Percentiles rank a stretch among this genome's conserved stretches.
These are phyloP conservation scores for Globisporangium lucens DNA, from an alignment of 352 stramenopile genomes.

Conservation along the genomic window DNA sequence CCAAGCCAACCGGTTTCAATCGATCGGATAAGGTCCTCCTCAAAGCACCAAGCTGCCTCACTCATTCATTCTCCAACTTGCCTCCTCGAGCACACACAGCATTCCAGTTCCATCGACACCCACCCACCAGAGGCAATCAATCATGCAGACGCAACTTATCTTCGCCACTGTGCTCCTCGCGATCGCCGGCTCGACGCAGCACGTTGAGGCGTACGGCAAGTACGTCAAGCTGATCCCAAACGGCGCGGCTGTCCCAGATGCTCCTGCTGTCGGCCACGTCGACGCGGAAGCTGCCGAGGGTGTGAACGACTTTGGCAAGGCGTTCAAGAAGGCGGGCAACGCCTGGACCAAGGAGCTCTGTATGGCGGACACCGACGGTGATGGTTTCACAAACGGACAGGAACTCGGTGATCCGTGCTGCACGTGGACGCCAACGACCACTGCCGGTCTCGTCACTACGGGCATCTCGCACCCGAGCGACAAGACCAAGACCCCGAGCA, in stretches of 20 bases:
- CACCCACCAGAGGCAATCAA: neutral
- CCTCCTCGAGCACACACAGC: neutral
- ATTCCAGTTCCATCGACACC: neutral
- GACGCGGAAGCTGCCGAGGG: constrained; percentile 36
- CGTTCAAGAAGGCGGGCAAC: constrained; percentile 46
- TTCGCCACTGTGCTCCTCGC: constrained; percentile 12
- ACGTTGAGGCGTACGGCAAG: constrained; percentile 31
- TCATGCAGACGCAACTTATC: constrained; percentile 11
- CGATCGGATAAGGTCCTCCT: neutral
- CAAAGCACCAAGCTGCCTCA: neutral
- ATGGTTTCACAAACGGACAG: constrained; percentile 83
- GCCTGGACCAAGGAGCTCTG: constrained; percentile 56
- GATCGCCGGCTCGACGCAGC: constrained; percentile 2
- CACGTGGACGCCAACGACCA: constrained; percentile 52
- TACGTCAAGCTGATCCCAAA: constrained; percentile 57
- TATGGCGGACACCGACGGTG: constrained; percentile 65
- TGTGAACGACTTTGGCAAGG: constrained; percentile 63
- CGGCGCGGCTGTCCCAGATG: constrained; percentile 40
- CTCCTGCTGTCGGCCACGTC: constrained; percentile 53
- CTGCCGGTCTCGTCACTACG: constrained; percentile 39
- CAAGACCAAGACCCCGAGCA: constrained; percentile 51
- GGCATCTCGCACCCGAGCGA: constrained; percentile 63
- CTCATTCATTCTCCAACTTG: constrained; percentile 3
- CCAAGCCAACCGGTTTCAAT: neutral
- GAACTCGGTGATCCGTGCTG: constrained; percentile 86